Percentiles rank a stretch among this genome's conserved stretches.
These are phyloP conservation scores for Castanea mollissima DNA, from an alignment of 306 rosid species.

Conservation along the genomic window DNA sequence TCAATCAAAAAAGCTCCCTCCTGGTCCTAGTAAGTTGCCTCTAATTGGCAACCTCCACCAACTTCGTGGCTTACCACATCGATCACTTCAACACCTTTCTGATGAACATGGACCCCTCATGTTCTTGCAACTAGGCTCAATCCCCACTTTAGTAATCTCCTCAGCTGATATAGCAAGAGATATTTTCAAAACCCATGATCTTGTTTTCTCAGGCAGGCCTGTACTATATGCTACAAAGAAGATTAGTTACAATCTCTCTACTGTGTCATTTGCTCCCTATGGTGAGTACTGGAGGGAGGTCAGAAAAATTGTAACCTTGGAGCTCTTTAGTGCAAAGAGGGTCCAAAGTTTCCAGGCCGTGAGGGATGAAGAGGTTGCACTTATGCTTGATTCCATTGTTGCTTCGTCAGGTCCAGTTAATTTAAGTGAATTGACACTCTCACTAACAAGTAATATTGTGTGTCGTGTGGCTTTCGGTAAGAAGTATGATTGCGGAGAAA, in stretches of 20 bases:
- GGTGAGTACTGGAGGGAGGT: slow-evolving; percentile 39
- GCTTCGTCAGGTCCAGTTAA: background rate
- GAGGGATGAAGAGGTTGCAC: slow-evolving; percentile 27
- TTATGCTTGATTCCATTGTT: slow-evolving; percentile 7
- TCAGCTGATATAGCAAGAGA: slow-evolving; percentile 42
- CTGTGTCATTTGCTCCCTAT: slow-evolving; percentile 30
- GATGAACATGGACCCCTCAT: slow-evolving; percentile 42
- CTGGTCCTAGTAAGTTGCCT: slow-evolving; percentile 45
- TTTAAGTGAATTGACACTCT: slow-evolving; percentile 15
- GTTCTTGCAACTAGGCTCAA: slow-evolving; percentile 48
- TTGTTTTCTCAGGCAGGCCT: slow-evolving; percentile 40
- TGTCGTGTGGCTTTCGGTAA: slow-evolving; percentile 23
- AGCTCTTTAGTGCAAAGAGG: slow-evolving; percentile 21
- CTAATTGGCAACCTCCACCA: slow-evolving; percentile 59
- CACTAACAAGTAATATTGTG: slow-evolving; percentile 10
- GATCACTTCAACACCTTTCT: slow-evolving; percentile 26
- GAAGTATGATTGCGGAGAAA: slow-evolving; percentile 7
- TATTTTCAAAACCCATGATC: slow-evolving; percentile 46
- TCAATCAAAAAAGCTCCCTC: slow-evolving; percentile 24
- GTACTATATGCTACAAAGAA: slow-evolving; percentile 17
- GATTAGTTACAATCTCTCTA: slow-evolving; percentile 20
- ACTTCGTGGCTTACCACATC: slow-evolving; percentile 31
- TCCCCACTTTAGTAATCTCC: slow-evolving; percentile 39
- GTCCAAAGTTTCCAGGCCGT: slow-evolving; percentile 5
- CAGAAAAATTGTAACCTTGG: slow-evolving; percentile 16